Percentiles rank a stretch among this genome's conserved stretches.
Conservation (phyloP, 345 rosid species). For the Lepidium didymum region DNA sequence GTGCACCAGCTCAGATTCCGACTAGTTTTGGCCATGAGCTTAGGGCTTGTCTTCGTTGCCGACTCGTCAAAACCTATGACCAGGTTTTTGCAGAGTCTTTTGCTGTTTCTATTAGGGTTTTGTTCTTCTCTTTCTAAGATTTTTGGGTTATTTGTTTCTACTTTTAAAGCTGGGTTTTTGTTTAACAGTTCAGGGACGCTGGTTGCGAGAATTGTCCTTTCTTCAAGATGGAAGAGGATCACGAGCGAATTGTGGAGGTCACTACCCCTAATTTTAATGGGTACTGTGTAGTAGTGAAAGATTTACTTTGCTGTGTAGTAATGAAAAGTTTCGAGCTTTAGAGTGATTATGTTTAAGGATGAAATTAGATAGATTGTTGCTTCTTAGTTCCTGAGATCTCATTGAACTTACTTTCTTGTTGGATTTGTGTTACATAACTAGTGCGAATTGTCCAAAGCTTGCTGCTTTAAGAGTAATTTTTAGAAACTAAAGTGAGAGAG, state of each 20-base stretch:
- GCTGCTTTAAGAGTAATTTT: neutral
- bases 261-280: slow-evolving; percentile 85
- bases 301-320: neutral
- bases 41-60: slow-evolving; percentile 83
- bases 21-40: slow-evolving; percentile 84
- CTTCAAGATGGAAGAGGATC: slow-evolving; percentile 84
- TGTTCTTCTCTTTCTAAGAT: neutral
- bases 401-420: neutral
- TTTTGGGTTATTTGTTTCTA: neutral
- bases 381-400: neutral
- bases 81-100: slow-evolving; percentile 39
- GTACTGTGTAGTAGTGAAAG: neutral
- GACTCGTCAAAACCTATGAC: slow-evolving; percentile 85
- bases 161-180: neutral
- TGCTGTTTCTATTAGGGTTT: neutral
- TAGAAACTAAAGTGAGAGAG: neutral
- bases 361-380: neutral
- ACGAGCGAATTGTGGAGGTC: slow-evolving; percentile 75
- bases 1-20: slow-evolving; percentile 72
- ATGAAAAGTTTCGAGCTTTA: neutral
- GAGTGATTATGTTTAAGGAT: neutral
- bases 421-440: neutral
- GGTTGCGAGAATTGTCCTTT: slow-evolving; percentile 87
- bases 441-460: neutral
- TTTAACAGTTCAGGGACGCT: slow-evolving; percentile 55